These are phyloP conservation scores for Fusarium graminum DNA, from an alignment of 2,329 filamentous ascomycete genomes.

Conservation along the genomic window DNA sequence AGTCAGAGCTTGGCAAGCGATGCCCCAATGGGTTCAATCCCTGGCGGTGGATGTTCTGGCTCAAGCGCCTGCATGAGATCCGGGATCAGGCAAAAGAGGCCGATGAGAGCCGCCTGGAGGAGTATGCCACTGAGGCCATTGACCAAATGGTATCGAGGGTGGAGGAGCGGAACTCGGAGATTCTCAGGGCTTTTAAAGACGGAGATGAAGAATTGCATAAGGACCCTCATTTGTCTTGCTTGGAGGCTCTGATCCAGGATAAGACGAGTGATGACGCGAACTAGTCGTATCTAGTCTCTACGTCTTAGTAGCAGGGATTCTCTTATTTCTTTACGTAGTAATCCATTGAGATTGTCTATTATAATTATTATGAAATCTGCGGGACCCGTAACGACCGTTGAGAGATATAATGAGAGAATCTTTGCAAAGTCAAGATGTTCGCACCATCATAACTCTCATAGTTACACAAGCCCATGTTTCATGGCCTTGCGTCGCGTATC, in stretches of 20 bases:
- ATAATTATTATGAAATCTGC: too few relatives aligned
- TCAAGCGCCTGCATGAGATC: slow-evolving; percentile 1
- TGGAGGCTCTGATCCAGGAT: not conserved
- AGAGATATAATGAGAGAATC: too few relatives aligned
- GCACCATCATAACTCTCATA: too few relatives aligned
- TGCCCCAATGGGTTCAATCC: not conserved
- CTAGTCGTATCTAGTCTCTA: not conserved
- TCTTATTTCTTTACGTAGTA: too few relatives aligned
- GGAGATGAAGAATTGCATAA: not conserved
- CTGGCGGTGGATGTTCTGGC: slow-evolving; percentile 8
- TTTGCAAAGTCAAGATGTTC: too few relatives aligned
- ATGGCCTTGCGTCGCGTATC: too few relatives aligned
- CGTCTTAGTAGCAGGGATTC: too few relatives aligned
- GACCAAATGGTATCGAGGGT: not conserved
- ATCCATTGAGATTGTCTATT: too few relatives aligned
- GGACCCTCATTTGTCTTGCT: not conserved
- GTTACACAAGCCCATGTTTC: too few relatives aligned
- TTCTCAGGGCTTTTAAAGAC: not conserved
- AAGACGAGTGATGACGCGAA: not conserved
- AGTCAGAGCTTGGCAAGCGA: not conserved
- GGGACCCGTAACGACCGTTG: too few relatives aligned
- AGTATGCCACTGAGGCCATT: not conserved
- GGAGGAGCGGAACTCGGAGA: not conserved
- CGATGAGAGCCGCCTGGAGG: not conserved
- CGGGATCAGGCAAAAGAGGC: not conserved